phyloP scores from a whole-genome alignment of 2,329 filamentous ascomycete genomes.

The Dothistroma septosporum region DNA sequence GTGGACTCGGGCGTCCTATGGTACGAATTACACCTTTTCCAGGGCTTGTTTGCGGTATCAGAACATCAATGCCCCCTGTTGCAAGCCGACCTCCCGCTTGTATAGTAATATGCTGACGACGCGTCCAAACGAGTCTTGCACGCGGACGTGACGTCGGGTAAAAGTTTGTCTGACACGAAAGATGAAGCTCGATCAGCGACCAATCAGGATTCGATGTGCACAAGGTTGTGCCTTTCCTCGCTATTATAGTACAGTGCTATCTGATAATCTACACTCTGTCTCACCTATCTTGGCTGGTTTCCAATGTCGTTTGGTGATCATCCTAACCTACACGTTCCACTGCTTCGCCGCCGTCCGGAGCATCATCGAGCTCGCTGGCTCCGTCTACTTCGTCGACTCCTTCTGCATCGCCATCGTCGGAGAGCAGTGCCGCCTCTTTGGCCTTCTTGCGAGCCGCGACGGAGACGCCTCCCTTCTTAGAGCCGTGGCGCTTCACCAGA shows the following conservation, averaged over 20 bases:
- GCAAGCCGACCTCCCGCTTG: background rate
- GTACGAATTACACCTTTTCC: too few relatives aligned
- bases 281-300: background rate
- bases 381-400: conserved; percentile 73
- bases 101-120: background rate
- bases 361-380: conserved; percentile 29
- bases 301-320: background rate
- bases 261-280: background rate
- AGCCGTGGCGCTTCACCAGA: conserved; percentile 55
- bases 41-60: background rate
- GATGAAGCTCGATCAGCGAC: background rate
- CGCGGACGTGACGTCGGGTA: background rate
- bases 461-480: conserved; percentile 45
- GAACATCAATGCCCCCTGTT: background rate
- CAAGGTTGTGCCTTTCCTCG: background rate
- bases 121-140: background rate
- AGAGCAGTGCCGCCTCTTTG: conserved; percentile 72
- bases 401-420: conserved; percentile 72
- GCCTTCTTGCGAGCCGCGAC: conserved; percentile 37
- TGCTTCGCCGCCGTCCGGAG: background rate
- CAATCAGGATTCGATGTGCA: background rate
- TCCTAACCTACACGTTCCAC: background rate
- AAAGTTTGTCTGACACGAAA: background rate
- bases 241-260: background rate
- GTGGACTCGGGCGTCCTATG: too few relatives aligned